These are phyloP conservation scores for Cladosporium colombiae DNA, from an alignment of 2,329 filamentous ascomycete species.

Conservation along the genomic window DNA sequence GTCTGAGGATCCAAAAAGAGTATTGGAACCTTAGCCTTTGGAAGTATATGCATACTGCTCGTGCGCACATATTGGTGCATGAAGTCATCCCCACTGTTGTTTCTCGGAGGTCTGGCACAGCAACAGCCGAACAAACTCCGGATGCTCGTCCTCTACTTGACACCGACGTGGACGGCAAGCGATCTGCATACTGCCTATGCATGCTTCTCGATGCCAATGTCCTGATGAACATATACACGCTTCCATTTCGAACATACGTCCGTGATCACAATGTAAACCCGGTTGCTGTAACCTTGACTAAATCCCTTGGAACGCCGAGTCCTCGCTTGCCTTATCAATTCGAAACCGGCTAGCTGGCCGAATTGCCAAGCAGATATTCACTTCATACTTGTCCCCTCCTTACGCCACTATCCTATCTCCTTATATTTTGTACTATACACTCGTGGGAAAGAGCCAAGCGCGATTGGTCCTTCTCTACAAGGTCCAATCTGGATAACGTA, in stretches of 20 bases:
- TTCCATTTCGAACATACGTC: too few species aligned
- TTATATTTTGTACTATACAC: background rate
- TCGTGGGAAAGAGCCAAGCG: background rate
- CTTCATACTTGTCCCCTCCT: constrained; percentile 14
- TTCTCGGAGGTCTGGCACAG: background rate
- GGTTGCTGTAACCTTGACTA: background rate
- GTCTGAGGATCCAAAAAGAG: background rate
- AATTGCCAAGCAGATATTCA: constrained; percentile 16
- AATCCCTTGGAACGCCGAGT: constrained; percentile 1
- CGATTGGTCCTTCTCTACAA: background rate
- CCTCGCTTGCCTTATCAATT: constrained; percentile 17
- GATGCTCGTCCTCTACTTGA: background rate
- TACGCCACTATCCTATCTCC: background rate
- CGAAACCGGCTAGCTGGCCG: constrained; percentile 18
- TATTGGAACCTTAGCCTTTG: background rate
- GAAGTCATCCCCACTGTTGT: constrained; percentile 10
- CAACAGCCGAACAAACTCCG: constrained; percentile 11
- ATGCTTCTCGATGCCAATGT: background rate
- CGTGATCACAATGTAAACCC: too few species aligned
- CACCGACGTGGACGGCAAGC: background rate
- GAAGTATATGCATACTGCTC: background rate
- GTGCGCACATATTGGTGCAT: background rate
- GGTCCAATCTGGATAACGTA: background rate
- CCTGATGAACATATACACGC: too few species aligned
- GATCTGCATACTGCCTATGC: background rate